Base-by-base conservation (phyloP, 495 filamentous ascomycete genomes). In the Penicillium nucicola region DNA sequence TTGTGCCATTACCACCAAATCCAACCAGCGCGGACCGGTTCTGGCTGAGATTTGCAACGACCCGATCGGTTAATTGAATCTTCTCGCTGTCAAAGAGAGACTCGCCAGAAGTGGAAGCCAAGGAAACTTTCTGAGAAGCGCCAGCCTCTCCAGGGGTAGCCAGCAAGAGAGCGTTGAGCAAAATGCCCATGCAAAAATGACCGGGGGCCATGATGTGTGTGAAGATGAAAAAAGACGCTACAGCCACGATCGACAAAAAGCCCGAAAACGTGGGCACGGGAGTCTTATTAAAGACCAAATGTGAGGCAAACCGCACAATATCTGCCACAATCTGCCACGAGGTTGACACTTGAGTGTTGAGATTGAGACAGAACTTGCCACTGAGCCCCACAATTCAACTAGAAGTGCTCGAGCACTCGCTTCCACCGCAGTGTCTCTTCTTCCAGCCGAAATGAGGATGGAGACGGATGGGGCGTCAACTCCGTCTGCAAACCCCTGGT, bases 71-170 rank as follows among this genome's bases (percentile, higher is more conserved):
- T 48, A 77, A 57, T 48, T 77, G 74, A 6, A 66, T 44, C 3
- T 64, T 70, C 52, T 77, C 76, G 25, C 69, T 71, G 7, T 53
- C 50, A 41, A 77, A 77, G 7, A 64, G 45, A 0, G 60, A 53
- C 5, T 45, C 61, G n/a, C 53, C 60, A 18, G 68, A 56, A 4
- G 31, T 8, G 1, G 67, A 61, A 8, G 11, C 22, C 25, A 50
- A 34, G 1, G 58, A 49, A 8, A 63, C 50, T 18, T 45, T 32
- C 10, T 52, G 45, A 0, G 25, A 55, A 31, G 42, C 54, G 9
- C 30, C n/a, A 33, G 59, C 58, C 8, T 51, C 30, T 19, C 34
- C 52, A 9, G 57, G 34, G 5, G 22, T 28, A 14, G 45, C 45
- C 18, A 57, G 42, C 17, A 42, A 13, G n/a, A 62, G 40, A 14